A percentile compares a stretch with the other conserved stretches of the same genome.
Evolutionary conservation across 768 basidiomycete species (phyloP).

Genomic region (Podaxis carcinomalis): DNA sequence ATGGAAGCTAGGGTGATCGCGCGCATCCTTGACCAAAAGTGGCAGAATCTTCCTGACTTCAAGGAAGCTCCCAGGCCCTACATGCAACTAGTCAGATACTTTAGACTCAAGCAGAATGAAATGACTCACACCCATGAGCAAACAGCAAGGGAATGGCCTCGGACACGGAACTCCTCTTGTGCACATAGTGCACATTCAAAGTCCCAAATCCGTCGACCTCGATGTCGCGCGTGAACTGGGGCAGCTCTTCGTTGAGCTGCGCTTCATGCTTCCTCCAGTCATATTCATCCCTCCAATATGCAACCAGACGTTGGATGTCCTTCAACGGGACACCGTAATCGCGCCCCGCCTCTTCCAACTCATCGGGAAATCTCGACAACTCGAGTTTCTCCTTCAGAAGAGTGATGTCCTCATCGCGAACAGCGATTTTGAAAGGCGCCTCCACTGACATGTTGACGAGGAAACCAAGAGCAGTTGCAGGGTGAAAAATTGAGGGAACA

Average conservation of each 20-base stretch:
- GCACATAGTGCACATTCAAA: conserved; percentile 51
- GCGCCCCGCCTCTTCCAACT: conserved; percentile 27
- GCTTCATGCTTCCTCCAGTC: conserved; percentile 52
- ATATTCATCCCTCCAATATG: conserved; percentile 44
- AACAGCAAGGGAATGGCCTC: conserved; percentile 40
- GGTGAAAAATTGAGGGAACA: neutral
- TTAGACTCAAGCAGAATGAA: neutral
- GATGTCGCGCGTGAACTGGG: conserved; percentile 53
- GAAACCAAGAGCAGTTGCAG: neutral
- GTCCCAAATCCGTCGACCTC: conserved; percentile 39
- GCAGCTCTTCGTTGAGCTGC: conserved; percentile 42
- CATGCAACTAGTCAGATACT: neutral
- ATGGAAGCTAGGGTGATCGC: conserved; percentile 52
- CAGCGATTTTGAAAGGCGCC: conserved; percentile 32
- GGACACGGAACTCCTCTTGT: conserved; percentile 37
- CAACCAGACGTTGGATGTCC: conserved; percentile 40
- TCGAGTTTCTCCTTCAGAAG: conserved; percentile 36
- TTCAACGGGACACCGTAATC: conserved; percentile 46
- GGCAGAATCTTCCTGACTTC: conserved; percentile 59
- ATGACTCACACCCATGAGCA: conserved; percentile 45
- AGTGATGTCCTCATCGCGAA: conserved; percentile 31
- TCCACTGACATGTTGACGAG: conserved; percentile 17
- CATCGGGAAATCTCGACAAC: conserved; percentile 37
- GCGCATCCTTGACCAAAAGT: conserved; percentile 37
- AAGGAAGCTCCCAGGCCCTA: conserved; percentile 58